Conservation (phyloP, 1,284 basidiomycete species). For the Ustilago vetiveriae region DNA sequence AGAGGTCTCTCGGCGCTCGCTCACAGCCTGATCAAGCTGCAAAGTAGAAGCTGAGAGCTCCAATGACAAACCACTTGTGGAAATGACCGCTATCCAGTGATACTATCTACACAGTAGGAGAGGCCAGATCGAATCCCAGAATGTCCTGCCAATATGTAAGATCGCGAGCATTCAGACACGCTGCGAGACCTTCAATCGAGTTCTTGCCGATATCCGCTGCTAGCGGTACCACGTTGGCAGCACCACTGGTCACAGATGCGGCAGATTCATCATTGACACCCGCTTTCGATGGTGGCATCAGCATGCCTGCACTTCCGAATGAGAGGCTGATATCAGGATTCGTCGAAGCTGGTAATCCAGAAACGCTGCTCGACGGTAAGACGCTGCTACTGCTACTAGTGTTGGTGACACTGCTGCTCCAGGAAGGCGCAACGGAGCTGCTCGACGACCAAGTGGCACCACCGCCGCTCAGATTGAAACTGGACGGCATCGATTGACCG, state of each 20-base stretch:
- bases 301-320: not conserved
- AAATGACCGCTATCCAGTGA: no score
- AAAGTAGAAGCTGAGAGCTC: no score
- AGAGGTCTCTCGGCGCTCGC: no score
- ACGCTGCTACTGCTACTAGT: not conserved
- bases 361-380: not conserved
- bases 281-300: no score
- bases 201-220: slow-evolving; percentile 39
- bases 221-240: slow-evolving; percentile 22
- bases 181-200: slow-evolving; percentile 38
- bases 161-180: slow-evolving; percentile 28
- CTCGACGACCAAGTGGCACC: not conserved
- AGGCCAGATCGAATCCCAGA: slow-evolving; percentile 29
- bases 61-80: no score
- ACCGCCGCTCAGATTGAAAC: not conserved
- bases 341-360: not conserved
- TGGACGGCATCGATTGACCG: not conserved
- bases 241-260: not conserved
- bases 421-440: slow-evolving; percentile 8
- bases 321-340: not conserved
- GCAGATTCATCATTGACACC: no score
- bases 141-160: slow-evolving; percentile 45
- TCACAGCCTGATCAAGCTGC: no score
- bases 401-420: slow-evolving; percentile 14
- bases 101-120: slow-evolving; percentile 13